These are phyloP conservation scores for Helotiales sp. DNA, from an alignment of 2,329 filamentous ascomycete species.

Conservation along the genomic window DNA sequence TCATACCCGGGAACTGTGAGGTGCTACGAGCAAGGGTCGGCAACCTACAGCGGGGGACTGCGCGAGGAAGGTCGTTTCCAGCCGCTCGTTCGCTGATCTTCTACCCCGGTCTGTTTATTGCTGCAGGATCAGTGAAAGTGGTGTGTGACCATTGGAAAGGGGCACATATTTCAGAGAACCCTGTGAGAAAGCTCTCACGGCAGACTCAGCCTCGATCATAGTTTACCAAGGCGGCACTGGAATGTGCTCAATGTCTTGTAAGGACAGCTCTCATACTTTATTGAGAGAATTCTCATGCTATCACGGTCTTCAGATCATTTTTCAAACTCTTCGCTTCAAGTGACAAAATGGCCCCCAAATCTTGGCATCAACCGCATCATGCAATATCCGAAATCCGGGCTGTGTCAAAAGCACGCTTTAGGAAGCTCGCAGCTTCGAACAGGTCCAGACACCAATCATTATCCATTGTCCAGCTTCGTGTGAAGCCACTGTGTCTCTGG, in stretches of 20 bases:
- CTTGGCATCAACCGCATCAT: background rate
- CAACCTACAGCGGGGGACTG: background rate
- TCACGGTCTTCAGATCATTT: too few relatives aligned
- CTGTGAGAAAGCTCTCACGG: background rate
- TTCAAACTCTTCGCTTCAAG: background rate
- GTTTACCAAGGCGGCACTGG: background rate
- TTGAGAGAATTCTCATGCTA: too few relatives aligned
- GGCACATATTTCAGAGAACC: background rate
- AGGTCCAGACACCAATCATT: background rate
- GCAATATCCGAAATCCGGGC: background rate
- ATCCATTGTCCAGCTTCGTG: background rate
- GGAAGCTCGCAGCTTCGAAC: background rate
- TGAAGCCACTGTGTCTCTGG: too few relatives aligned
- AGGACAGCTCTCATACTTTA: too few relatives aligned
- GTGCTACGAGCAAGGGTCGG: background rate
- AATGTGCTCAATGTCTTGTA: too few relatives aligned
- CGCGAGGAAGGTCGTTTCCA: background rate
- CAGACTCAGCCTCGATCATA: background rate
- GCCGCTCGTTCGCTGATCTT: background rate
- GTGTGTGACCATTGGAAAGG: background rate
- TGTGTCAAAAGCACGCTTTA: background rate
- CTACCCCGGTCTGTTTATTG: background rate
- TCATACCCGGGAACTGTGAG: background rate
- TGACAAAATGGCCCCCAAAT: background rate
- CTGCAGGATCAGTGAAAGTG: background rate